Evolutionary conservation across 1,284 basidiomycete genomes (phyloP).

Genomic region (Cutaneotrichosporon cavernicola): DNA sequence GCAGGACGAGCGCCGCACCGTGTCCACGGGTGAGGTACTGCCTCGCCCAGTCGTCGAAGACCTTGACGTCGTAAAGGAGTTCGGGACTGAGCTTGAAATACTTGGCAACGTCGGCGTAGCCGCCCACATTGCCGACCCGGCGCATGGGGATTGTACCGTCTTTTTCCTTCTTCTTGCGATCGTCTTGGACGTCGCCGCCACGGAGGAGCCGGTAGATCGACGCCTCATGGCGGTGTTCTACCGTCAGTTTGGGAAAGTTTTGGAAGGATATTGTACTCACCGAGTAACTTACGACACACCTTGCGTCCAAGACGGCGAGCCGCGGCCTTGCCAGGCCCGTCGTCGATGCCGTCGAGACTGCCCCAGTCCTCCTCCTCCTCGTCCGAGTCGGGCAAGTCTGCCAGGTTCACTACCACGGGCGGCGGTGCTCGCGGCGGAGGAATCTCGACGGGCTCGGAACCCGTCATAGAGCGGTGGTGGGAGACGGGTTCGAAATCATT

Average conservation of each 20-base stretch:
- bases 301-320: not conserved
- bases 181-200: not conserved
- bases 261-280: not conserved
- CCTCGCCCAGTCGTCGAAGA: not conserved
- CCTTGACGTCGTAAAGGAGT: not conserved
- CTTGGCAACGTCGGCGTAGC: not conserved
- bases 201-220: conserved; percentile 12
- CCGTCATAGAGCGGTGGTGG: not conserved
- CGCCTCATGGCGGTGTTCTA: not conserved
- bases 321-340: not conserved
- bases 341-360: not conserved
- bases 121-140: not conserved
- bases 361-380: not conserved
- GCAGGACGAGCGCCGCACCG: not conserved
- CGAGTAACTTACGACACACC: not conserved
- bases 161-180: not conserved
- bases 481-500: not conserved
- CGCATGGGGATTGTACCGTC: not conserved
- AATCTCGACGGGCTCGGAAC: not conserved
- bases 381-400: not conserved
- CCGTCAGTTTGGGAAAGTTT: not conserved
- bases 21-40: not conserved
- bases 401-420: not conserved
- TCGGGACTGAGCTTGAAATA: not conserved
- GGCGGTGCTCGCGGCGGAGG: not conserved